Evolutionary conservation across 176 grass and related monocot genomes (phyloP).

Genomic region (Eragrostis curvula): DNA sequence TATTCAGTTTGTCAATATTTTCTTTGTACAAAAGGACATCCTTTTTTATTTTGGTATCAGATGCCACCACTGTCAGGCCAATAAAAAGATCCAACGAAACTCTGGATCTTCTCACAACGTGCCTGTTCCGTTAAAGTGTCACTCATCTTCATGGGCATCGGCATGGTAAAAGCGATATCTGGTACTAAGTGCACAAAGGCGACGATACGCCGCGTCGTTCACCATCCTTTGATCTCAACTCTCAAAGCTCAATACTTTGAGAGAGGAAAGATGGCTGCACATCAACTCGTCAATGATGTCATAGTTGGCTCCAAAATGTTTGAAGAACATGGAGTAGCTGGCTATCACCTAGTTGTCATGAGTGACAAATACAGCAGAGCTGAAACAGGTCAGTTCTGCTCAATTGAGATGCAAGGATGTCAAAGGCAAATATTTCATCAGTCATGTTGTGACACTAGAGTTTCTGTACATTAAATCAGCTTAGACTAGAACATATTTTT

Average conservation of each 20-base stretch:
- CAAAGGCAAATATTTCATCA: constrained; percentile 12
- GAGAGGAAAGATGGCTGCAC: constrained; percentile 37
- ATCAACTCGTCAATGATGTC: constrained; percentile 44
- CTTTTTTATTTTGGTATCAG: constrained; percentile 29
- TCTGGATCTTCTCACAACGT: constrained; percentile 30
- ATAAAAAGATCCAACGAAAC: constrained; percentile 8
- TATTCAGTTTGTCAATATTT: neutral
- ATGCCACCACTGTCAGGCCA: constrained; percentile 14
- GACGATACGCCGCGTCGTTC: constrained; percentile 50
- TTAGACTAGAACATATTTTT: neutral
- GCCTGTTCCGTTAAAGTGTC: neutral
- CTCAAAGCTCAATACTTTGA: constrained; percentile 25
- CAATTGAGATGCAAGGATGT: constrained; percentile 6
- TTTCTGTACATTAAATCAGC: neutral
- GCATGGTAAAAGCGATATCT: constrained; percentile 31
- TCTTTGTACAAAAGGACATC: neutral
- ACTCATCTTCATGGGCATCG: constrained; percentile 12
- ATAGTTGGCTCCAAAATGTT: constrained; percentile 49
- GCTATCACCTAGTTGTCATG: constrained; percentile 29
- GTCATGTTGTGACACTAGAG: neutral
- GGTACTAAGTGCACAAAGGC: constrained; percentile 39
- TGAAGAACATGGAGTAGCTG: constrained; percentile 24
- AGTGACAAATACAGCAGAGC: constrained; percentile 7
- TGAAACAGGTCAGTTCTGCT: constrained; percentile 7
- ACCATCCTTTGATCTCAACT: constrained; percentile 42